Evolutionary conservation across 2,329 filamentous ascomycete genomes (phyloP).

Genomic region (Cladosporium sp.): DNA sequence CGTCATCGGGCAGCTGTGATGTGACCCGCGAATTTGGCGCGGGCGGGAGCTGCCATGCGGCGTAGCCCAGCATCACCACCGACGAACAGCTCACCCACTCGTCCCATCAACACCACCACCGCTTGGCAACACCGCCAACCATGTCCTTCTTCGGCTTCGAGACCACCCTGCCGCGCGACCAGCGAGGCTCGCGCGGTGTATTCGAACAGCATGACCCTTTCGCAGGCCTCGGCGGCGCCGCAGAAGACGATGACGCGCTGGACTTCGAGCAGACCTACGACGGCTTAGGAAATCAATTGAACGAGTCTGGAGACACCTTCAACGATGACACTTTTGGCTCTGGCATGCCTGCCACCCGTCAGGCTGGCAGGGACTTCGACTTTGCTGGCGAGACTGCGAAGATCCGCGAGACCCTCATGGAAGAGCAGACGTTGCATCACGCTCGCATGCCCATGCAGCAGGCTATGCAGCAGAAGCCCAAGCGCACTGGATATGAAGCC

Average conservation of each 20-base stretch:
- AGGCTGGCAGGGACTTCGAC: conserved; percentile 84
- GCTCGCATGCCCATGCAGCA: conserved; percentile 64
- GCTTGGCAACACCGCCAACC: conserved; percentile 11
- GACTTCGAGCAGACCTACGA: conserved; percentile 99
- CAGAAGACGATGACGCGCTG: conserved; percentile 55
- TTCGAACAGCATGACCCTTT: conserved; percentile 76
- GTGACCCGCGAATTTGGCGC: neutral
- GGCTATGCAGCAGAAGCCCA: conserved; percentile 55
- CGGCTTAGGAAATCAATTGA: conserved; percentile 82
- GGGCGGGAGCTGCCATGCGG: conserved; percentile 1
- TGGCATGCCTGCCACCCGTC: conserved; percentile 42
- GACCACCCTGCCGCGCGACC: conserved; percentile 59
- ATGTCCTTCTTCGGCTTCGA: conserved; percentile 94
- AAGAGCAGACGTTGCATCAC: conserved; percentile 82
- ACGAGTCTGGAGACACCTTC: conserved; percentile 88
- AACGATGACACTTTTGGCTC: conserved; percentile 89
- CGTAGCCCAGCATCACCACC: neutral
- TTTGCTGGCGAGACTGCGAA: conserved; percentile 92
- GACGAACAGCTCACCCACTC: neutral
- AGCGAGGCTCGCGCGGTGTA: conserved; percentile 60
- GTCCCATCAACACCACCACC: conserved; percentile 5
- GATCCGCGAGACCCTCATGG: conserved; percentile 78
- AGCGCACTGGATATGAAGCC: conserved; percentile 82
- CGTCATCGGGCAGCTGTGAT: neutral
- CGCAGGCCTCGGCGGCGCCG: conserved; percentile 65